phyloP scores from a whole-genome alignment of 495 filamentous ascomycete genomes.

The Extremus antarcticus region DNA sequence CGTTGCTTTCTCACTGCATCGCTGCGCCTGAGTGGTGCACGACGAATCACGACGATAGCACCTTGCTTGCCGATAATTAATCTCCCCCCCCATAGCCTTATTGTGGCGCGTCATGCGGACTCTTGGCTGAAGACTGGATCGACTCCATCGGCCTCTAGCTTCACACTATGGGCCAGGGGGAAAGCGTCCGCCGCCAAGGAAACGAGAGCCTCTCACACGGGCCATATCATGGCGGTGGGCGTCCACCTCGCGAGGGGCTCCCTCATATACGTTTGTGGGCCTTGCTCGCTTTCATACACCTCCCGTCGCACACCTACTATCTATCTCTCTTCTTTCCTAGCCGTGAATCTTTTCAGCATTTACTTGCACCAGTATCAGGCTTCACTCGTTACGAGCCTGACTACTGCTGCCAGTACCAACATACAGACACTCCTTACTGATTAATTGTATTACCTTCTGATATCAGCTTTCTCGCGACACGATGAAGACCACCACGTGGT shows the following conservation, averaged over 20 bases:
- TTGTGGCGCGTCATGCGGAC: too few species aligned
- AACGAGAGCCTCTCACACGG: neutral
- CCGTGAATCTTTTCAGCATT: neutral
- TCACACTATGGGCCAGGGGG: too few species aligned
- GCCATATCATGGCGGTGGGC: too few species aligned
- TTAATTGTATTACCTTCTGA: neutral
- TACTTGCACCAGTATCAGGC: conserved; percentile 1
- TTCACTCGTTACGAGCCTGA: conserved; percentile 19
- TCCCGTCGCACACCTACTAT: neutral
- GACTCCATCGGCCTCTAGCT: too few species aligned
- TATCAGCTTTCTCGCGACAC: neutral
- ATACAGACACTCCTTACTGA: conserved; percentile 5
- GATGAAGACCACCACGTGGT: conserved; percentile 14
- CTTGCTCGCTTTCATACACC: too few species aligned
- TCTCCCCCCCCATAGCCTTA: too few species aligned
- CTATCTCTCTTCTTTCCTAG: neutral
- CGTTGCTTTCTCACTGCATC: neutral
- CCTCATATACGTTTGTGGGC: neutral
- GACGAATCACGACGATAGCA: neutral
- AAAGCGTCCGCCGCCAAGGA: too few species aligned
- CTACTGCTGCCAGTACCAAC: neutral
- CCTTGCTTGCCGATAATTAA: too few species aligned
- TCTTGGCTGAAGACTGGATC: too few species aligned
- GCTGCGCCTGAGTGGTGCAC: neutral
- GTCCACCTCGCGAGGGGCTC: neutral